Base-by-base conservation (phyloP, 176 grass and related monocot genomes). In the Areca catechu region DNA sequence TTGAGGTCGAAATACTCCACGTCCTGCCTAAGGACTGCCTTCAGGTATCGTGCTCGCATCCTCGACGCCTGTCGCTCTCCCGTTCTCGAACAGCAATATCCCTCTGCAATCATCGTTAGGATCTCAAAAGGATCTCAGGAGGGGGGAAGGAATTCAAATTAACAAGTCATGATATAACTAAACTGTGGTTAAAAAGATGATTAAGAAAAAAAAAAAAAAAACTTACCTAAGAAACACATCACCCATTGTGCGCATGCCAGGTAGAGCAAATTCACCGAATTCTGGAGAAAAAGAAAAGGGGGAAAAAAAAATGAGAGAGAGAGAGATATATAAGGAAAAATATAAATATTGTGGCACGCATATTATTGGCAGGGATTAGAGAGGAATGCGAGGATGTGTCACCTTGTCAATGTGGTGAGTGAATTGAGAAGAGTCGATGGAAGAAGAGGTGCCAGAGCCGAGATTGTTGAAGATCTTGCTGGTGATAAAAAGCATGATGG, bases 1-100 rank as follows among this genome's bases (percentile, higher is more conserved):
- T 85, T 90, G 30, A 97, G 80, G 72, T 97, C 92, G 57, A 97
- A 97, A 76, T 90, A 97, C 92, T 88, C 92, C 30, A 91, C 81
- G 71, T 97, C 92, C 64, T 97, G 92, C 70, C 92, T 71, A 61
- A 97, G 77, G 53, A 97, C 92, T 5, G 92, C 92, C 19, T 65
- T 66, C 2, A 97, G 86, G 65, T 97, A 97, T 49, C 75, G 50
- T 7, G 62, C 86, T 9, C 92, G 83, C 92, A 97, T 97, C 73
- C 71, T 64, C 75, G 92, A 97, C 49, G 92, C 86, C 71, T 97
- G 92, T 53, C 92, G 63, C 83, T 97, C 92, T 19, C 74, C 92
- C 43, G 92, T 97, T 37, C 86, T 72, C 48, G 92, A 25, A 86
- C 92, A 97, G 75, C 92, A 97, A 50, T 90, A 97, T 0, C 86